phyloP scores from a whole-genome alignment of 202 grass and related monocot species.

The Panicum virgatum region DNA sequence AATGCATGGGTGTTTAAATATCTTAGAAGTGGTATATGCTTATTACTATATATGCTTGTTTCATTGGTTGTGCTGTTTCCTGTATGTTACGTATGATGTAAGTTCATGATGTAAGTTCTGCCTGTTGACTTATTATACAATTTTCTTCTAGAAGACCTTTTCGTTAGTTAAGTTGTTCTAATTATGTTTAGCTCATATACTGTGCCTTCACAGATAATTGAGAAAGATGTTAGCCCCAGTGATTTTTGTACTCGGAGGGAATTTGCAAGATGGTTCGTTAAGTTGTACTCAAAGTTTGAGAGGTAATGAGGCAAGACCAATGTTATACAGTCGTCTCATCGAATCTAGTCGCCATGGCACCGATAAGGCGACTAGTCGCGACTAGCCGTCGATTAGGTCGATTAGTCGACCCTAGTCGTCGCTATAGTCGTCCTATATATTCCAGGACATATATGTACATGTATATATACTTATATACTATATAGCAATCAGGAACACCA shows the following conservation, averaged over 20 bases:
- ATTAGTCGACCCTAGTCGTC: too few species aligned
- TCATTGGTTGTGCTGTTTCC: constrained; percentile 12
- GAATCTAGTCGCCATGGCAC: too few species aligned
- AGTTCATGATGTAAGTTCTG: too few species aligned
- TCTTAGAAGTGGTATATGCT: not conserved
- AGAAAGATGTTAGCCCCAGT: constrained; percentile 63
- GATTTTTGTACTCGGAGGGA: constrained; percentile 88
- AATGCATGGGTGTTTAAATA: not conserved
- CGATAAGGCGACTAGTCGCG: too few species aligned
- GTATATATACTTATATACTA: too few species aligned
- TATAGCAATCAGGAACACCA: too few species aligned
- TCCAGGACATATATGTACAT: too few species aligned
- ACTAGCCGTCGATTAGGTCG: too few species aligned
- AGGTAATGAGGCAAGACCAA: constrained; percentile 54
- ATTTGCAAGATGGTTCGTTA: constrained; percentile 95
- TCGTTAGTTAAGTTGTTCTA: constrained; percentile 1
- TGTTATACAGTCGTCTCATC: too few species aligned
- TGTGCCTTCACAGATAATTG: constrained; percentile 70
- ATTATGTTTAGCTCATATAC: constrained; percentile 12
- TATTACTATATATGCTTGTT: not conserved
- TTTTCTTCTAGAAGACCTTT: not conserved
- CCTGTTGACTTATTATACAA: not conserved
- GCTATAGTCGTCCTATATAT: too few species aligned
- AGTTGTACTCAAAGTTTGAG: constrained; percentile 72
- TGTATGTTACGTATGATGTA: not conserved